Percentiles rank a stretch among this genome's conserved stretches.
phyloP scores from a whole-genome alignment of 495 filamentous ascomycete species.

The Geoglossum glabrum region DNA sequence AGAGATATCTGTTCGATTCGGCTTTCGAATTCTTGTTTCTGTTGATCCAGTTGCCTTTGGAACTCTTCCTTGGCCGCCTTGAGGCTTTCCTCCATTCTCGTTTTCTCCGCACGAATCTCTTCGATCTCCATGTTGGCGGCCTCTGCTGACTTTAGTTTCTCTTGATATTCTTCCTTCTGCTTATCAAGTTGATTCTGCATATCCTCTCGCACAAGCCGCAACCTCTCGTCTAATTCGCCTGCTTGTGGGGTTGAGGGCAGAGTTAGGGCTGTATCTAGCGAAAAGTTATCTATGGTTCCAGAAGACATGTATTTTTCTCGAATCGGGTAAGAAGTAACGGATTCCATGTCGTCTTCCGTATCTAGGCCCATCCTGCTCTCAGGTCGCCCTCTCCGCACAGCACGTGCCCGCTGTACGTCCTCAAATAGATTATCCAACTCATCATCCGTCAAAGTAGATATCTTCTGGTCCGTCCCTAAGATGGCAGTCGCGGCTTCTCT shows the following conservation, averaged over 20 bases:
- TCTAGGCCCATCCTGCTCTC: conserved; percentile 35
- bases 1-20: conserved; percentile 2
- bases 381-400: conserved; percentile 50
- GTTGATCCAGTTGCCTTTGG: conserved; percentile 42
- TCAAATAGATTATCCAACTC: conserved; percentile 90
- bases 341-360: conserved; percentile 75
- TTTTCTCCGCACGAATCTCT: conserved; percentile 68
- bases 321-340: conserved; percentile 66
- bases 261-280: conserved; percentile 80
- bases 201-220: conserved; percentile 58
- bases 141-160: conserved; percentile 60
- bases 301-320: conserved; percentile 94
- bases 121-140: conserved; percentile 53
- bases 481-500: conserved; percentile 80
- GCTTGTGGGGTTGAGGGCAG: conserved; percentile 80
- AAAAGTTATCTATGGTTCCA: conserved; percentile 91
- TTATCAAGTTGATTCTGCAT: conserved; percentile 78
- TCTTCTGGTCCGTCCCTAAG: conserved; percentile 80
- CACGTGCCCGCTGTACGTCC: conserved; percentile 75
- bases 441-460: conserved; percentile 73
- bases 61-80: conserved; percentile 65
- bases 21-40: conserved; percentile 56
- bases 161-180: conserved; percentile 68
- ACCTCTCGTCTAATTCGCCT: conserved; percentile 48
- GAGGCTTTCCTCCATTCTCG: conserved; percentile 69